Evolutionary conservation across 441 rosid genomes (phyloP), one percentile per base, ranked within the genome.

Genomic region (Pelargonium cotyledonis): DNA sequence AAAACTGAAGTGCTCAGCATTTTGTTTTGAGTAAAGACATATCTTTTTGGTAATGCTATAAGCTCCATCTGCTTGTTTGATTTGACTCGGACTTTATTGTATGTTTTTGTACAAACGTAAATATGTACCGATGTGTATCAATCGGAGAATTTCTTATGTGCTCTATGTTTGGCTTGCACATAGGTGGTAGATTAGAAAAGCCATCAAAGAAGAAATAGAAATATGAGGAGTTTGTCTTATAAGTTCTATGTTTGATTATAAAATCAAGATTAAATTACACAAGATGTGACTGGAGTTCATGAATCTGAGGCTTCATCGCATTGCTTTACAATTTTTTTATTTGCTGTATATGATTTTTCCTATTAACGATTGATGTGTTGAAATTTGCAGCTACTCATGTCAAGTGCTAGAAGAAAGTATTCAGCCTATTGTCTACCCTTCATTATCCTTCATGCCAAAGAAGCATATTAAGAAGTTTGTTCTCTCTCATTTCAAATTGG

Each of bases 391-490:
- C 74, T 68, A 65, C 75, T 78, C 85, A 53, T 73, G 65, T 76
- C 80, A 69, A 41, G 70, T 65, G n/a, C 69, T 67, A 49, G 88
- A 76, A 70, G 89, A 79, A 68, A 74, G 78, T 60, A 74, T 75
- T 58, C 72, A 67, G 72, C 79, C 77, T 67, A 46, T 16, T 55
- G 61, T 16, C 23, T 16, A 55, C 61, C 61, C 82, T 66, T 76
- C 80, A 8, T 76, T 68, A 77, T 70, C 81, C 57, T 80, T 70
- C 23, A 53, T 69, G 67, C 72, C 77, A 65, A 80, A 73, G 76
- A 69, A 72, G 49, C 63, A 78, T 73, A 68, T 67, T 46, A 74
- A 90, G 80, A 82, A 79, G 98, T 90, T 72, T 60, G 72, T 60
- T 67, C 75, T 76, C 73, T 47, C 41, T 64, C 74, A 53, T 53